phyloP scores from a whole-genome alignment of 495 filamentous ascomycete genomes.

The Pyronema omphalodes region DNA sequence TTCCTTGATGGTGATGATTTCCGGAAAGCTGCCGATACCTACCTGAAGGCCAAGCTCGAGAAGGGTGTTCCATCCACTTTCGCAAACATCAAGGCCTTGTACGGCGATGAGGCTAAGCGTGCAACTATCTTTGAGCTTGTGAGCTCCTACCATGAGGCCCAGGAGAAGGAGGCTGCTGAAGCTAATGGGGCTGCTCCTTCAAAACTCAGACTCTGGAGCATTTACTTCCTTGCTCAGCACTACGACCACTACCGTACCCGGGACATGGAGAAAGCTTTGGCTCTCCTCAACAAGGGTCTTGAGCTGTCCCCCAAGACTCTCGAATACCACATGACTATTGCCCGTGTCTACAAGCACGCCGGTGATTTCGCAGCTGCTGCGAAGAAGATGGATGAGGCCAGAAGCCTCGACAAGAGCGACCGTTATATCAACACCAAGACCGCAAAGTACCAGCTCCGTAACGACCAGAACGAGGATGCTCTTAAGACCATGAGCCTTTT shows the following conservation, averaged over 20 bases:
- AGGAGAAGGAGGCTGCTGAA: slow-evolving; percentile 31
- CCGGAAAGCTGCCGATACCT: slow-evolving; percentile 54
- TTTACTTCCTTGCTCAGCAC: slow-evolving; percentile 90
- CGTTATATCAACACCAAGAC: slow-evolving; percentile 97
- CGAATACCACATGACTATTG: slow-evolving; percentile 89
- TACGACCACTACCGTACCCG: slow-evolving; percentile 85
- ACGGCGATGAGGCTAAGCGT: slow-evolving; percentile 56
- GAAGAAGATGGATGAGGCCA: slow-evolving; percentile 73
- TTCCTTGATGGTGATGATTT: slow-evolving; percentile 81
- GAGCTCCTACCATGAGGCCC: slow-evolving; percentile 50
- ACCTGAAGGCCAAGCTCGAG: slow-evolving; percentile 69
- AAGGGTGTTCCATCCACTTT: slow-evolving; percentile 96
- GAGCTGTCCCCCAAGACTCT: slow-evolving; percentile 57
- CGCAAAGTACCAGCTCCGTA: slow-evolving; percentile 89
- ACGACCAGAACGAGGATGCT: slow-evolving; percentile 70
- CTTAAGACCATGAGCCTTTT: slow-evolving; percentile 86
- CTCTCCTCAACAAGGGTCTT: slow-evolving; percentile 69
- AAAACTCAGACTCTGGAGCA: slow-evolving; percentile 54
- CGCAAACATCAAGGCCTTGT: slow-evolving; percentile 85
- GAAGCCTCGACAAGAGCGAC: slow-evolving; percentile 67
- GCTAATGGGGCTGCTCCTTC: slow-evolving; percentile 34
- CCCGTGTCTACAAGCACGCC: slow-evolving; percentile 83
- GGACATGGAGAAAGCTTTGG: slow-evolving; percentile 59
- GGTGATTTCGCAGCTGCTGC: slow-evolving; percentile 66
- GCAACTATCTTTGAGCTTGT: slow-evolving; percentile 56